Base-by-base conservation (phyloP, 148 eudicot species). In the Arbutus unedo region DNA sequence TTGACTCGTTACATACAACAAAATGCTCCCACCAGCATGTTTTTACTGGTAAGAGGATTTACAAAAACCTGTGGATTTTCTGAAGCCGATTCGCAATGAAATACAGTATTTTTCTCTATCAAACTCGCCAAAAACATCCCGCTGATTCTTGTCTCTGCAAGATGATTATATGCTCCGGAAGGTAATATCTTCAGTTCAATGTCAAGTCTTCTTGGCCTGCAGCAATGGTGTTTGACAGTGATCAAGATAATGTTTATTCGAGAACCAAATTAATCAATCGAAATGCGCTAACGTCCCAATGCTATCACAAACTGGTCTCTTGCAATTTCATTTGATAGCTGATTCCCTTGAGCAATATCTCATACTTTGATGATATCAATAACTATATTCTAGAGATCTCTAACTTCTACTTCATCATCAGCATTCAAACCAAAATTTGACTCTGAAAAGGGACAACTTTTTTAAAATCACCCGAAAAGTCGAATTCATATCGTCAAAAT, bases 141-240 rank as follows among this genome's bases (percentile, higher is more conserved):
- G 9, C 8, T 55, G 14, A 7, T 38, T 14, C 21, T 60, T 59
- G 49, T 38, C 48, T 43, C 3, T 4, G 43, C 16, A 53, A 60
- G 51, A 19, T 51, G 5, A 51, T 49, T n/a, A 10, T 11, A 2
- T 6, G 16, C 82, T 6, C 23, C 45, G 10, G 53, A 48, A 49
- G 6, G 13, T 21, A 21, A 49, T 31, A 31, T 31, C 60, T 67
- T 50, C 10, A 25, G n/a, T 4, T 16, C 62, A 68, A 50, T 66
- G 57, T 81, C 82, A 68, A 19, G 76, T 68, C 77, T 68, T 68
- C 82, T 80, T 80, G 74, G 75, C 75, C 82, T 80, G 82, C 59
- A 38, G 56, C 59, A 64, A 66, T 31, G 14, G 57, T 48, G 64
- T 64, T 64, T 25, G 14, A 50, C 45, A 80, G 74, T 10, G 13